Conservation (phyloP, 768 basidiomycete species). For the Royoungia palumana region DNA sequence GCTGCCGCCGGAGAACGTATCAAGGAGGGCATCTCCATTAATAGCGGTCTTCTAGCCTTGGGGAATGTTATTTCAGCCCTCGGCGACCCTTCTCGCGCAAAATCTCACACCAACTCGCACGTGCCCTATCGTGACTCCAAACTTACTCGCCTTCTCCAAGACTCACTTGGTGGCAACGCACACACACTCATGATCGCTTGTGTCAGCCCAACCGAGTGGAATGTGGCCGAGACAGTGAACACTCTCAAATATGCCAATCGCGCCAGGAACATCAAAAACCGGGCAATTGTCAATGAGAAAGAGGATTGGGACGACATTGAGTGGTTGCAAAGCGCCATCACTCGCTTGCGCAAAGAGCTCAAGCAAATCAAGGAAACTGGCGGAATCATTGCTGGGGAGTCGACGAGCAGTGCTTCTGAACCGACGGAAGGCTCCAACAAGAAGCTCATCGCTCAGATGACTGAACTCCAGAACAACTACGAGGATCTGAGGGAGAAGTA, state of each 20-base stretch:
- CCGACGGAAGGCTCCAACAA: slow-evolving; percentile 62
- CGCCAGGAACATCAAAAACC: slow-evolving; percentile 96
- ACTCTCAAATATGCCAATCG: slow-evolving; percentile 97
- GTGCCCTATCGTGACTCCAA: slow-evolving; percentile 99
- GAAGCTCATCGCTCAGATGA: slow-evolving; percentile 76
- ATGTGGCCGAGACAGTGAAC: slow-evolving; percentile 89
- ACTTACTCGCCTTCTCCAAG: slow-evolving; percentile 73
- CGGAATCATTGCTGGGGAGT: slow-evolving; percentile 22
- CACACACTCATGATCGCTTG: slow-evolving; percentile 99
- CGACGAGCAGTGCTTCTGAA: slow-evolving; percentile 31
- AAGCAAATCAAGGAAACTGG: slow-evolving; percentile 75
- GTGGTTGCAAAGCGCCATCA: slow-evolving; percentile 87
- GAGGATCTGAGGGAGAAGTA: slow-evolving; percentile 81
- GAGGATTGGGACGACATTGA: slow-evolving; percentile 99
- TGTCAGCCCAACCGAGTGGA: slow-evolving; percentile 94
- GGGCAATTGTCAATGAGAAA: slow-evolving; percentile 85
- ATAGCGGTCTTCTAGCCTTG: slow-evolving; percentile 91
- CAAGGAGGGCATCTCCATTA: slow-evolving; percentile 99
- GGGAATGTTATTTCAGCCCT: slow-evolving; percentile 99
- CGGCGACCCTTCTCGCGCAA: slow-evolving; percentile 86
- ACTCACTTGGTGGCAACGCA: slow-evolving; percentile 95
- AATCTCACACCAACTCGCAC: slow-evolving; percentile 81
- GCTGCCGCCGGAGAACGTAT: slow-evolving; percentile 94
- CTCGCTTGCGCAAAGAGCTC: slow-evolving; percentile 83
- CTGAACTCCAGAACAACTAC: slow-evolving; percentile 81